Percentiles rank a stretch among this genome's conserved stretches.
phyloP scores from a whole-genome alignment of 768 basidiomycete genomes.

The Stropharia rugosoannulata region DNA sequence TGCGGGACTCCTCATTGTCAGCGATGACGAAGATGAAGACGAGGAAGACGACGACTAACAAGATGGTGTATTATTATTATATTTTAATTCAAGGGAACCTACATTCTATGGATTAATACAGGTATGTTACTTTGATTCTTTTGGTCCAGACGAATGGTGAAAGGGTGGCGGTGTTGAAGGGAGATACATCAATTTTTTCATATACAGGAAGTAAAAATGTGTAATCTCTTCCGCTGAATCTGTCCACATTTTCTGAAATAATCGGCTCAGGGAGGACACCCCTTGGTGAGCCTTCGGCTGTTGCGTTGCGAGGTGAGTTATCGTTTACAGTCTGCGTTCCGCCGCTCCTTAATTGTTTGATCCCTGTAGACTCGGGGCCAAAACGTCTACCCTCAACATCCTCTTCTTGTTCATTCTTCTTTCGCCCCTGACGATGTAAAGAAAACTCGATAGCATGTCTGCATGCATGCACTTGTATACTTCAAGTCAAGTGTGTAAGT shows the following conservation, averaged over 20 bases:
- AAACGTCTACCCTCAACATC: background rate
- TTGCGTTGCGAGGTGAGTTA: conserved; percentile 13
- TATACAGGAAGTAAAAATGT: conserved; percentile 17
- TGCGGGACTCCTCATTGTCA: conserved; percentile 45
- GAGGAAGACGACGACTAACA: conserved; percentile 20
- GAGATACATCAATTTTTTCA: conserved; percentile 3
- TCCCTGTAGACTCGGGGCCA: background rate
- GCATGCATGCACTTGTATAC: too few species aligned
- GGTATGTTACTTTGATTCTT: conserved; percentile 21
- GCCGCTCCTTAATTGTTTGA: conserved; percentile 4
- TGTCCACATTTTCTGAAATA: conserved; percentile 14
- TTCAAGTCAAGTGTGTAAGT: too few species aligned
- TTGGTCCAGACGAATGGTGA: conserved; percentile 10
- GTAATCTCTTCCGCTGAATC: conserved; percentile 13
- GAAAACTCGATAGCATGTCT: background rate
- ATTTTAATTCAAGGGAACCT: background rate
- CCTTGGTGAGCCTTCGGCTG: conserved; percentile 6
- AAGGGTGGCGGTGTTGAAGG: background rate
- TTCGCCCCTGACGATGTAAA: background rate
- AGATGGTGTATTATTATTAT: conserved; percentile 17
- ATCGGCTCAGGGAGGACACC: conserved; percentile 10
- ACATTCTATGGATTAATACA: conserved; percentile 4
- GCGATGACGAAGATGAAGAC: conserved; percentile 47
- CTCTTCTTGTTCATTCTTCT: background rate
- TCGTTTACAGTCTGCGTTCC: background rate